Conservation (phyloP, 1,284 basidiomycete species). For the Puccinia polysora region DNA sequence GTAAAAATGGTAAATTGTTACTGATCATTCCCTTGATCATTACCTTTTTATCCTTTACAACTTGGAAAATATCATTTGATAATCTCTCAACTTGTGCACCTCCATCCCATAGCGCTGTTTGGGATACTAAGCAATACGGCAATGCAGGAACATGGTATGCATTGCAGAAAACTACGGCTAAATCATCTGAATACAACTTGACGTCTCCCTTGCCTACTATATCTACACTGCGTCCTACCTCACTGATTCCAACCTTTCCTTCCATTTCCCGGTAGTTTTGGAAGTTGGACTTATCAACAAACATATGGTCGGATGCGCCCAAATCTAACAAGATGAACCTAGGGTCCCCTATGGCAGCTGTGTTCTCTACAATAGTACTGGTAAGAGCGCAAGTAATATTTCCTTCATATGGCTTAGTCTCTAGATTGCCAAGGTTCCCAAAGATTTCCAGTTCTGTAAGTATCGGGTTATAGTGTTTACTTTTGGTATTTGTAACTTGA, state of each 20-base stretch:
- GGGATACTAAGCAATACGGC: conserved; percentile 7
- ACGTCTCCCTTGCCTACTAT: neutral
- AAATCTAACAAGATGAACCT: neutral
- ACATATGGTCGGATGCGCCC: neutral
- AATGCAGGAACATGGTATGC: conserved; percentile 3
- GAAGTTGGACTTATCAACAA: neutral
- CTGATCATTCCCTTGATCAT: neutral
- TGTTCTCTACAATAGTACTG: neutral
- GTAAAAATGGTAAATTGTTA: neutral
- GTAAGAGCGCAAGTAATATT: neutral
- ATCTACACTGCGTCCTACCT: neutral
- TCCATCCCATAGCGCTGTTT: neutral
- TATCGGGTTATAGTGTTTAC: neutral
- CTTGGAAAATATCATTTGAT: neutral
- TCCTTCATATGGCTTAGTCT: neutral
- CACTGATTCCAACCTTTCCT: conserved; percentile 1
- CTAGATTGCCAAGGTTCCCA: neutral
- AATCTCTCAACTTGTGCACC: neutral
- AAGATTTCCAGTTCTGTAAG: neutral
- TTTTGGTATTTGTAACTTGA: neutral
- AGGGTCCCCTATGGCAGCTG: neutral
- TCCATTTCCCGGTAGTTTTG: neutral
- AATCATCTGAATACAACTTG: neutral
- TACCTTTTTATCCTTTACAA: neutral
- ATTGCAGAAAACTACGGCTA: neutral